Base-by-base conservation (phyloP, 2,329 filamentous ascomycete genomes). In the Curvularia lunata region DNA sequence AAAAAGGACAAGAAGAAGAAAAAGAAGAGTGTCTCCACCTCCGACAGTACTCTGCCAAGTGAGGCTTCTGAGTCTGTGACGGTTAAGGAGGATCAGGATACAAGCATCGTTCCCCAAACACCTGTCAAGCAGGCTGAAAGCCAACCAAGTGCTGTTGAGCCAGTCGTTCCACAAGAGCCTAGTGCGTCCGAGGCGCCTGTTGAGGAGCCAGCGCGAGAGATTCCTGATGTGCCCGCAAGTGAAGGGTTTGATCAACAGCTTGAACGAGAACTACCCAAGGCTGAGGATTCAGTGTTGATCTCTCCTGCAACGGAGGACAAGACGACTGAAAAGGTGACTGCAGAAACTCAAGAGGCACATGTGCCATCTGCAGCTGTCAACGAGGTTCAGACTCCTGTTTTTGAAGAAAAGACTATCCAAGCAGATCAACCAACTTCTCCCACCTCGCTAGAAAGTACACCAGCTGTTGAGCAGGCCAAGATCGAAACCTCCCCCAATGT, bases 1-100 rank as follows among this genome's bases (percentile, higher is more conserved):
- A 72, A 69, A 57, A 70, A 70, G 49, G 65, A 66, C 10, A 71
- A 72, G 59, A 70, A 71, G 45, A 46, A 32, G 27, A 71, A 48
- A 41, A 72, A 68, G 55, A 69, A 72, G 61, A 65, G 56, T 42
- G 61, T 64, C 25, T 56, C 61, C 8, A 52, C 55, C 16, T 65
- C 64, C 30, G 63, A 42, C 5, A 46, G 50, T 18, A 49, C 57
- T 4, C 67, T 65, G 13, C 56, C 65, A 13, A 46, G 47, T 7
- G 53, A 59, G 49, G 50, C 42, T n/a, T 30, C 19, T 25, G 51
- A 59, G 23, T 23, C 46, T 19, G 19, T 27, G 7, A 21, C 46
- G 19, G n/a, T 32, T 5, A 21, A 32, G 6, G 25, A 55, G 4
- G 51, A 55, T 8, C 64, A 63, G 16, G 56, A 45, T 5, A 34